A percentile compares a stretch with the other conserved stretches of the same genome.
phyloP scores from a whole-genome alignment of 306 rosid genomes.

The Begonia masoniana region DNA sequence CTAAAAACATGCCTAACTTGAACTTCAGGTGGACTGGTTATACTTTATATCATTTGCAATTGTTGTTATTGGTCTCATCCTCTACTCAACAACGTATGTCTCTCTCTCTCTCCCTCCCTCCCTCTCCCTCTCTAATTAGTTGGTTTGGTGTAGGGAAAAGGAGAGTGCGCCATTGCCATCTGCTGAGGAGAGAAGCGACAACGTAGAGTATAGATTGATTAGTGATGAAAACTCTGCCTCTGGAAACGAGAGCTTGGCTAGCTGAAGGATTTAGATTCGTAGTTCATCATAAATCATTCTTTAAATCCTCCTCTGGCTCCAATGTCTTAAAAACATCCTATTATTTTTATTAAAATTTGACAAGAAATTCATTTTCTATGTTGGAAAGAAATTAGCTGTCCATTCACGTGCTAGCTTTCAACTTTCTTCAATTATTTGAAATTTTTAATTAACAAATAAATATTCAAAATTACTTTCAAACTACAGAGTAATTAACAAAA shows the following conservation, averaged over 20 bases:
- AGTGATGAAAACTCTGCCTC: slow-evolving; percentile 15
- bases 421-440: too few species aligned
- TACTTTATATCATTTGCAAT: slow-evolving; percentile 36
- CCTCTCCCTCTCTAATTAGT: neutral
- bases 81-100: slow-evolving; percentile 42
- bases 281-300: too few species aligned
- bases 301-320: too few species aligned
- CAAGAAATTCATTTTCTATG: too few species aligned
- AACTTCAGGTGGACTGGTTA: slow-evolving; percentile 52
- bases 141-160: slow-evolving; percentile 23
- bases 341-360: too few species aligned
- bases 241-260: slow-evolving; percentile 12
- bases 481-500: too few species aligned
- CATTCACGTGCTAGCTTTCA: too few species aligned
- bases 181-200: slow-evolving; percentile 17
- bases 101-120: neutral
- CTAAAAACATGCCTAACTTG: neutral
- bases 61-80: slow-evolving; percentile 34
- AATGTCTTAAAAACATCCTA: too few species aligned
- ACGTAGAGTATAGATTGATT: slow-evolving; percentile 24
- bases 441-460: too few species aligned
- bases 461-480: too few species aligned
- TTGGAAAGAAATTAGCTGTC: too few species aligned
- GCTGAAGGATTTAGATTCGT: slow-evolving; percentile 5
- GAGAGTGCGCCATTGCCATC: slow-evolving; percentile 11